Base-by-base conservation (phyloP, 2,329 filamentous ascomycete genomes). In the Stenocarpella maydis region DNA sequence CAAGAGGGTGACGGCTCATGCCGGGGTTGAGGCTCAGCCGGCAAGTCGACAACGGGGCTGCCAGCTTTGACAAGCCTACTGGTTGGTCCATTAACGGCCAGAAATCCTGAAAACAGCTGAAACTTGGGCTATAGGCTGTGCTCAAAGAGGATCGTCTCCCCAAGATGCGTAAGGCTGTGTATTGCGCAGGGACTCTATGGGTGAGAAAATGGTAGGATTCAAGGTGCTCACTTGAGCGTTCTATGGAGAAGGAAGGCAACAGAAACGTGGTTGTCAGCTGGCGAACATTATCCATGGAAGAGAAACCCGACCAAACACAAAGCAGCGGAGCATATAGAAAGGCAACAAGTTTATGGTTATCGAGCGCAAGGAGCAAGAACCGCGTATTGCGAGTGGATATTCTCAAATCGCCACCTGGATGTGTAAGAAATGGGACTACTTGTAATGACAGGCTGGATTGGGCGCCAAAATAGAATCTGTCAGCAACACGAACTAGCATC, bases 191-290 rank as follows among this genome's bases (percentile, higher is more conserved):
- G 28, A 37, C 26, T 19, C 55, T 15, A 31, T 43, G 39, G 17
- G 43, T 19, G 28, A 63, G 58, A 17, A 34, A 21, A 17, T 34
- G 55, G 43, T n/a, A 49, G 58, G 28, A 49, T 63, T 26, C 41
- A 49, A 49, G 24, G 58, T 63, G 58, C 58, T 47, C 58, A 63
- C 58, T 63, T 37, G 58, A 63, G 43, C 28, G n/a, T 49, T 10
- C 19, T 47, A 19, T 63, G 43, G 43, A 19, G 17, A 63, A 28
- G 43, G 43, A 37, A 37, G 28, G 14, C 26, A 24, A 34, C 6
- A 43, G 58, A 12, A 34, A 21, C 2, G 10, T 8, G 14, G 47
- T 31, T 17, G 14, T 47, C 19, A 3, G 4, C 3, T 4, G 41
- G 3, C 24, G 12, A 31, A 34, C 28, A 49, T 9, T 24, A n/a